Evolutionary conservation across 345 rosid genomes (phyloP).

Genomic region (Viola odorata): DNA sequence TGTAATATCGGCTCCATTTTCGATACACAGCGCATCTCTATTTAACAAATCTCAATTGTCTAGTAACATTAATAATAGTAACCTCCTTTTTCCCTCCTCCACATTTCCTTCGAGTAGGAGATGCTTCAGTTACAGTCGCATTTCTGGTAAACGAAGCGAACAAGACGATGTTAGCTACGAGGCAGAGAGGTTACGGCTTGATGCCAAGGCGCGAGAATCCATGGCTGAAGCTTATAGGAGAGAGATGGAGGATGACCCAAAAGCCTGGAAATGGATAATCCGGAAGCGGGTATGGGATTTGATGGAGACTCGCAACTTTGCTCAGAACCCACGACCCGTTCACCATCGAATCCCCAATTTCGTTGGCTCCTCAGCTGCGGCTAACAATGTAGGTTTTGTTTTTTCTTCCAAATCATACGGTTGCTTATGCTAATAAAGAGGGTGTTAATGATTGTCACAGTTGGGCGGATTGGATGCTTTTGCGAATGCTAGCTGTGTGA

Average conservation of each 20-base stretch:
- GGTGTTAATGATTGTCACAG: conserved; percentile 26
- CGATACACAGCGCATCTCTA: conserved; percentile 10
- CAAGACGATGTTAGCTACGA: conserved; percentile 43
- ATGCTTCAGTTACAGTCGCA: conserved; percentile 6
- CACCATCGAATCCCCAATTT: conserved; percentile 92
- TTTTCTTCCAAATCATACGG: neutral
- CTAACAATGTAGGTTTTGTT: conserved; percentile 37
- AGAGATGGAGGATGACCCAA: conserved; percentile 48
- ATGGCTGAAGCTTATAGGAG: conserved; percentile 61
- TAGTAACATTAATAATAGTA: neutral
- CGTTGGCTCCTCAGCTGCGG: conserved; percentile 74
- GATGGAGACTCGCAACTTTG: conserved; percentile 63
- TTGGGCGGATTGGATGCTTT: conserved; percentile 53
- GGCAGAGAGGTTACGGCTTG: conserved; percentile 56
- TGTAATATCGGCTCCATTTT: conserved; percentile 28
- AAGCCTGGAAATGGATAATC: conserved; percentile 90
- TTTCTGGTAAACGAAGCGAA: conserved; percentile 12
- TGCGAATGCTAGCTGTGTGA: conserved; percentile 55
- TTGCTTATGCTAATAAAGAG: neutral
- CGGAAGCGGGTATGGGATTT: conserved; percentile 78
- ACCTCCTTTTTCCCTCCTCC: neutral
- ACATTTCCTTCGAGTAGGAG: neutral
- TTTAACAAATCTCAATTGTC: neutral
- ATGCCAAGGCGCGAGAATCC: conserved; percentile 52
- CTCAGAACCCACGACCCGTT: conserved; percentile 84